phyloP scores from a whole-genome alignment of 75 land plant genomes.

The Cupressus sempervirens region DNA sequence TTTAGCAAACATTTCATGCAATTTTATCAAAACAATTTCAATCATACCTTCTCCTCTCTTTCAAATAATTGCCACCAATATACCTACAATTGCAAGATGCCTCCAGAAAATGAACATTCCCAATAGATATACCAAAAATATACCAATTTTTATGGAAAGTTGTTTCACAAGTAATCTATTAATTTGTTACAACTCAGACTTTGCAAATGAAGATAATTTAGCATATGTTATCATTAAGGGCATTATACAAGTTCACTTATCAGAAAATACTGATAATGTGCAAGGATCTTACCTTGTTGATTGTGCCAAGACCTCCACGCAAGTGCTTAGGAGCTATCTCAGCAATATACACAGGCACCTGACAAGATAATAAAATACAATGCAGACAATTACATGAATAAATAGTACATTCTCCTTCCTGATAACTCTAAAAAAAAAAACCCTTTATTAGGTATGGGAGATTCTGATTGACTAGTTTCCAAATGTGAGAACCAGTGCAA shows the following conservation, averaged over 20 bases:
- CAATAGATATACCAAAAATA: slow-evolving; percentile 20
- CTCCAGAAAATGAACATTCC: slow-evolving; percentile 29
- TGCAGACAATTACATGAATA: too few relatives aligned
- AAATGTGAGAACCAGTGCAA: background rate
- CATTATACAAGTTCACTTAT: background rate
- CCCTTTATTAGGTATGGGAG: too few relatives aligned
- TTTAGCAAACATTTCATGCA: background rate
- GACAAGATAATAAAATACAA: background rate
- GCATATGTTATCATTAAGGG: background rate
- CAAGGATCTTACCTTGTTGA: slow-evolving; percentile 24
- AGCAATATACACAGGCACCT: slow-evolving; percentile 23
- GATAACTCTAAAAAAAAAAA: too few relatives aligned
- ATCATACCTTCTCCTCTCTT: background rate
- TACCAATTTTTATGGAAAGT: slow-evolving; percentile 30
- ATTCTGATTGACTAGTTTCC: too few relatives aligned
- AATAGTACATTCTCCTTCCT: too few relatives aligned
- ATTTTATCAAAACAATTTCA: background rate
- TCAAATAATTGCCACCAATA: slow-evolving; percentile 4
- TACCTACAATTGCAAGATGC: slow-evolving; percentile 28
- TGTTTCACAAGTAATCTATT: slow-evolving; percentile 5
- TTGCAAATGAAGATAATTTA: background rate
- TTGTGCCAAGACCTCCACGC: slow-evolving; percentile 4
- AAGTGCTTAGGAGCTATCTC: too few relatives aligned
- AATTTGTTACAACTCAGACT: background rate
- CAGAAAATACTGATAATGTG: background rate